Evolutionary conservation across 345 rosid species (phyloP).

Genomic region (Gossypium raimondii): DNA sequence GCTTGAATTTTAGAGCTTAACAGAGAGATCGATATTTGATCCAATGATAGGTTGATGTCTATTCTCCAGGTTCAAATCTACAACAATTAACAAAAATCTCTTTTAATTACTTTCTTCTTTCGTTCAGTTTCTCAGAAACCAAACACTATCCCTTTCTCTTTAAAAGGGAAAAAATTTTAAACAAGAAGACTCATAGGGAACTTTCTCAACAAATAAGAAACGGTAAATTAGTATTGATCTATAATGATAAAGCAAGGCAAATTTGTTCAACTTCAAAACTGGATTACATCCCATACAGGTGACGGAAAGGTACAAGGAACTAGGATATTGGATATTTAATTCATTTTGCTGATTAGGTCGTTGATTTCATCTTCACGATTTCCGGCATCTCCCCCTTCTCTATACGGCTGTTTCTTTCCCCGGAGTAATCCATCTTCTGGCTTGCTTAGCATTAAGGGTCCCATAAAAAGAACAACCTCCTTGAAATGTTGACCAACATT

Average conservation of each 20-base stretch:
- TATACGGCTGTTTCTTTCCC: slow-evolving; percentile 57
- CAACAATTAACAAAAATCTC: not conserved
- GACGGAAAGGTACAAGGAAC: not conserved
- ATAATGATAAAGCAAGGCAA: not conserved
- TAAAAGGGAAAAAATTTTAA: not conserved
- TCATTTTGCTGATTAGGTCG: slow-evolving; percentile 71
- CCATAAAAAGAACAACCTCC: slow-evolving; percentile 64
- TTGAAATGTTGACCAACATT: slow-evolving; percentile 77
- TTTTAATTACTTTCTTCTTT: not conserved
- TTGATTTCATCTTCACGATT: slow-evolving; percentile 76
- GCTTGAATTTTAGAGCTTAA: too few relatives aligned
- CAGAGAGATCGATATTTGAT: not conserved
- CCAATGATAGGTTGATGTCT: not conserved
- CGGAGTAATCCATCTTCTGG: slow-evolving; percentile 63
- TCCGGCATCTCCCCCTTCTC: slow-evolving; percentile 83
- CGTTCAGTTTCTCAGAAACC: not conserved
- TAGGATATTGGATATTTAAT: slow-evolving; percentile 25
- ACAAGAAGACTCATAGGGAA: not conserved
- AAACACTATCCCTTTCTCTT: not conserved
- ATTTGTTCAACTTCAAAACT: not conserved
- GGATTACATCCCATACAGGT: slow-evolving; percentile 2
- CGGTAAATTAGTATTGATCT: slow-evolving; percentile 2
- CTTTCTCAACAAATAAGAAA: not conserved
- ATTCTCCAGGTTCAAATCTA: not conserved
- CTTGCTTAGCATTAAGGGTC: slow-evolving; percentile 65